phyloP scores from a whole-genome alignment of 129 eudicot species.

The Deinandra increscens region DNA sequence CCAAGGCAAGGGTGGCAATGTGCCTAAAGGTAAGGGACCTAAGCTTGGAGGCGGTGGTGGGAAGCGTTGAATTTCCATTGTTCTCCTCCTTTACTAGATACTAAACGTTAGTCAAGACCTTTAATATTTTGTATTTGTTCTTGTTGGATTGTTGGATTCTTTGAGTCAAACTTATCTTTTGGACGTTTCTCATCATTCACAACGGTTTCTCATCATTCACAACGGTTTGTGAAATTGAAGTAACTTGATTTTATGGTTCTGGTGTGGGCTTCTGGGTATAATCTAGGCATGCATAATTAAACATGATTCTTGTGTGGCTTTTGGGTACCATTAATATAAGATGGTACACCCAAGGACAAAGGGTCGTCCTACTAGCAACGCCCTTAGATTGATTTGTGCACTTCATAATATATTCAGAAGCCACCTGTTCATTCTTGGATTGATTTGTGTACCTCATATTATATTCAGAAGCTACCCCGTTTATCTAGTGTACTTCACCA shows the following conservation, averaged over 20 bases:
- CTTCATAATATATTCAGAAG: no score
- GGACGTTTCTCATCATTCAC: slow-evolving; percentile 1
- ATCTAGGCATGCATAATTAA: background rate
- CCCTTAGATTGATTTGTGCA: no score
- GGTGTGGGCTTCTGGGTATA: background rate
- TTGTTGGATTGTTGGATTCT: background rate
- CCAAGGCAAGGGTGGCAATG: slow-evolving; percentile 37
- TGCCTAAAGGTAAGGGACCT: slow-evolving; percentile 49
- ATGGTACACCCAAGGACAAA: no score
- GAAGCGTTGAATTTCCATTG: slow-evolving; percentile 39
- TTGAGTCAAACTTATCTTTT: slow-evolving; percentile 5
- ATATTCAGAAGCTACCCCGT: no score
- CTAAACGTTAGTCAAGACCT: slow-evolving; percentile 12
- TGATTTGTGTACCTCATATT: no score
- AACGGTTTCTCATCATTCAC: background rate
- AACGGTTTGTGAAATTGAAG: slow-evolving; percentile 5
- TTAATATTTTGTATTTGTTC: slow-evolving; percentile 5
- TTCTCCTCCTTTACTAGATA: background rate
- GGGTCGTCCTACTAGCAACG: no score
- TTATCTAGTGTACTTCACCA: no score
- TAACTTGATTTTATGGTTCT: background rate
- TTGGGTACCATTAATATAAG: background rate
- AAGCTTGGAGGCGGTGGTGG: slow-evolving; percentile 63
- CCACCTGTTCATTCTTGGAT: no score
- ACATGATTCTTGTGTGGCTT: background rate